Conservation (phyloP, 108 stramenopile genomes). For the Hondaea fermentalgiana region DNA sequence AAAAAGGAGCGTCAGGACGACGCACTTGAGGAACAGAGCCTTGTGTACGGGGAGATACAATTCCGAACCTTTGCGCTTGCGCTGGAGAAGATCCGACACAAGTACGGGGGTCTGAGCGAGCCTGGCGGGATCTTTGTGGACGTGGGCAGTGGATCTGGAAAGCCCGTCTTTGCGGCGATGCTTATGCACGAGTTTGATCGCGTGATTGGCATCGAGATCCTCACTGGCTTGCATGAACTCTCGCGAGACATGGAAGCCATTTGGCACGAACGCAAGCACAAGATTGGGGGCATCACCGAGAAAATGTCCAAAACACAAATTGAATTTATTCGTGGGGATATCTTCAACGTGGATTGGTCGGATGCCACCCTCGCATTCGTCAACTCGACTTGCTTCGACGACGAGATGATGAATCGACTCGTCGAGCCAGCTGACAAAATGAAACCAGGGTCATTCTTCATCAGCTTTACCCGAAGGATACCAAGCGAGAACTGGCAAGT, state of each 20-base stretch:
- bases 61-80: conserved; percentile 40
- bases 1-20: conserved; percentile 46
- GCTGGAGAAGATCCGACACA: conserved; percentile 36
- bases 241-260: conserved; percentile 18
- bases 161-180: conserved; percentile 50
- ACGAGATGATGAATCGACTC: conserved; percentile 40
- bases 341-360: conserved; percentile 48
- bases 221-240: conserved; percentile 36
- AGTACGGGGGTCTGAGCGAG: conserved; percentile 25
- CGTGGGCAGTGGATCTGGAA: conserved; percentile 53
- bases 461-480: conserved; percentile 55
- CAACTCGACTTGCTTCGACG: conserved; percentile 54
- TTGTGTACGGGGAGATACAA: conserved; percentile 47
- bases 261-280: conserved; percentile 13
- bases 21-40: not conserved
- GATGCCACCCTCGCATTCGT: conserved; percentile 57
- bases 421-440: conserved; percentile 30
- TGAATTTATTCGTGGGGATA: conserved; percentile 33
- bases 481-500: conserved; percentile 26
- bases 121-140: conserved; percentile 48
- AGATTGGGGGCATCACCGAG: not conserved
- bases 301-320: not conserved
- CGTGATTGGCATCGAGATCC: conserved; percentile 54
- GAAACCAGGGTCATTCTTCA: conserved; percentile 42
- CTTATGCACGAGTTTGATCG: conserved; percentile 49